Evolutionary conservation across 192 early-diverging fungal species (phyloP).

Genomic region (Oehlia diaphana): DNA sequence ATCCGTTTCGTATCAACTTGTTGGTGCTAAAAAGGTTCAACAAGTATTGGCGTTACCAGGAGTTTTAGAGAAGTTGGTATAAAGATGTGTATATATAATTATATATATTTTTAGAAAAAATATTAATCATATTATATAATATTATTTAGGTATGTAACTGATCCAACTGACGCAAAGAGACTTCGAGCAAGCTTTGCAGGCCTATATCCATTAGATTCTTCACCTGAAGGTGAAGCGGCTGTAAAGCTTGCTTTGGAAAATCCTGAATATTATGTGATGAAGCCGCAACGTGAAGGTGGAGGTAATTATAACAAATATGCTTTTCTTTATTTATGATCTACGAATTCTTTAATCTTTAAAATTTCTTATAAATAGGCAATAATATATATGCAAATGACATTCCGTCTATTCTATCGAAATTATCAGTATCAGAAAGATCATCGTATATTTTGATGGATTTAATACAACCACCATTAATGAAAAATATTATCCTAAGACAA

Average conservation of each 20-base stretch:
- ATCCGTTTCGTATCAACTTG: constrained; percentile 85
- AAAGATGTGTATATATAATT: background rate
- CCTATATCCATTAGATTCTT: constrained; percentile 82
- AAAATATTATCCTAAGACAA: constrained; percentile 75
- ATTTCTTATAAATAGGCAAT: constrained; percentile 50
- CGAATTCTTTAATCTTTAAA: background rate
- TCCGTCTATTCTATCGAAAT: constrained; percentile 46
- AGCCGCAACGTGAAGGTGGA: constrained; percentile 97
- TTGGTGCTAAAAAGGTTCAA: constrained; percentile 96
- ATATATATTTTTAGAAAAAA: background rate
- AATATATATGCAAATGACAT: constrained; percentile 93
- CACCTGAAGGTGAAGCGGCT: constrained; percentile 64
- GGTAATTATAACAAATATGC: constrained; percentile 41
- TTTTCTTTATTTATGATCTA: background rate
- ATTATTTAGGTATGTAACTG: constrained; percentile 44
- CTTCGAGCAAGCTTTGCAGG: constrained; percentile 85
- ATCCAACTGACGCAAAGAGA: constrained; percentile 44
- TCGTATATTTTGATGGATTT: constrained; percentile 97
- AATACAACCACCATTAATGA: constrained; percentile 74
- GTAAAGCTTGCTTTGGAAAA: constrained; percentile 60
- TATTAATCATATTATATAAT: background rate
- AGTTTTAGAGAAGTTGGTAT: constrained; percentile 74
- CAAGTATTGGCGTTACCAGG: constrained; percentile 85
- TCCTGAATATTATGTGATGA: constrained; percentile 81
- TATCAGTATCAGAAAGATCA: constrained; percentile 67